A percentile compares a stretch with the other conserved stretches of the same genome.
Conservation (phyloP, 176 grass and related monocot species). For the Alloteropsis semialata region DNA sequence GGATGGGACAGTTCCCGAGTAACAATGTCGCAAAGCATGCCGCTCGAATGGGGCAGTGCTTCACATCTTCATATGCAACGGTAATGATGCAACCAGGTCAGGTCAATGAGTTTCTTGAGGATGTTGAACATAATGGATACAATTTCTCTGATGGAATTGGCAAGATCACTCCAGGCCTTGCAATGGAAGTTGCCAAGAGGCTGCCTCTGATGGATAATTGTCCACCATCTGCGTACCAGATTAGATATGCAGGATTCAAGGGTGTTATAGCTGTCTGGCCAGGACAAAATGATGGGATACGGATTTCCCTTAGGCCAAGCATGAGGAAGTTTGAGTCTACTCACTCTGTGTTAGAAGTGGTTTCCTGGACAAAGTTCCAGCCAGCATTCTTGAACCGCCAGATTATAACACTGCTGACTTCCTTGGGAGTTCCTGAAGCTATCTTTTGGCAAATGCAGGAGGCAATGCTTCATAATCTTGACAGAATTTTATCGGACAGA, state of each 20-base stretch:
- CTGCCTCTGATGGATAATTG: slow-evolving; percentile 43
- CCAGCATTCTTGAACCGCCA: slow-evolving; percentile 80
- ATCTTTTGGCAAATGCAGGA: slow-evolving; percentile 68
- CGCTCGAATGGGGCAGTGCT: slow-evolving; percentile 83
- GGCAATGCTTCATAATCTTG: slow-evolving; percentile 58
- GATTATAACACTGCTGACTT: slow-evolving; percentile 72
- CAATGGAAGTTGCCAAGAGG: slow-evolving; percentile 64
- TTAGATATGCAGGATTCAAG: slow-evolving; percentile 83
- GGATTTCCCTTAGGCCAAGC: slow-evolving; percentile 62
- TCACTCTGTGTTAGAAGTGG: slow-evolving; percentile 67
- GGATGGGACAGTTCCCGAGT: slow-evolving; percentile 77
- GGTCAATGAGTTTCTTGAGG: slow-evolving; percentile 41
- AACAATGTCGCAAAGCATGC: slow-evolving; percentile 68
- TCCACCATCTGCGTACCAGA: slow-evolving; percentile 86
- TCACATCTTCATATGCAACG: slow-evolving; percentile 82
- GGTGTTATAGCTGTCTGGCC: slow-evolving; percentile 78
- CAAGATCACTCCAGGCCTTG: slow-evolving; percentile 70
- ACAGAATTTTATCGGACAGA: slow-evolving; percentile 50
- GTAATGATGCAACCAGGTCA: slow-evolving; percentile 36
- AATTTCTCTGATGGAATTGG: slow-evolving; percentile 88
- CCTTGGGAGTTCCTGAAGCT: slow-evolving; percentile 54
- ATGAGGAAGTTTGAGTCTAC: slow-evolving; percentile 83
- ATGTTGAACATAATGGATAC: slow-evolving; percentile 54
- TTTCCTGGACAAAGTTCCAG: slow-evolving; percentile 79
- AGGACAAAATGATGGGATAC: slow-evolving; percentile 38